Percentiles rank a stretch among this genome's conserved stretches.
These are phyloP conservation scores for Elaeis guineensis DNA, from an alignment of 176 grass and related monocot species.

Conservation along the genomic window DNA sequence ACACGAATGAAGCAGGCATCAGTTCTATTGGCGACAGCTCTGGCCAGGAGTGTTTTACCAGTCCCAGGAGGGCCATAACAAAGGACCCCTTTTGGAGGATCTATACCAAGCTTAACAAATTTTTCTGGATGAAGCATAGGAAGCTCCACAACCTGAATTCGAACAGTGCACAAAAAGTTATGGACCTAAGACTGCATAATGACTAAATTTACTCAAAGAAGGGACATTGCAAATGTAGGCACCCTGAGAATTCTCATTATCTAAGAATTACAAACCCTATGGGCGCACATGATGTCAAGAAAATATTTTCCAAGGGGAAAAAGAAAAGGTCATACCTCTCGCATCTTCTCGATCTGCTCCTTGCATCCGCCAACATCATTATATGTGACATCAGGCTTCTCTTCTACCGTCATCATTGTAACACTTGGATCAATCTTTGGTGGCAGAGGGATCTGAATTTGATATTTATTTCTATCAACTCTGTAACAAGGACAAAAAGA, in stretches of 20 bases:
- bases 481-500: background rate
- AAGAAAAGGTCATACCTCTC: conserved; percentile 3
- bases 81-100: conserved; percentile 36
- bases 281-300: too few relatives aligned
- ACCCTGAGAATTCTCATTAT: too few relatives aligned
- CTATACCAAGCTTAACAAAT: conserved; percentile 23
- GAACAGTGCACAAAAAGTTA: too few relatives aligned
- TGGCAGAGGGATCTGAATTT: too few relatives aligned
- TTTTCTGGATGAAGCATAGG: conserved; percentile 34
- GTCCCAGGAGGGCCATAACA: conserved; percentile 18
- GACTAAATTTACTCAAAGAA: too few relatives aligned
- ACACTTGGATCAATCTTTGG: too few relatives aligned
- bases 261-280: too few relatives aligned
- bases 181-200: too few relatives aligned
- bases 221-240: too few relatives aligned
- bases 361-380: conserved; percentile 32
- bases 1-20: conserved; percentile 32
- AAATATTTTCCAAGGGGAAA: too few relatives aligned
- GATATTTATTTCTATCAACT: too few relatives aligned
- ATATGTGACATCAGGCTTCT: conserved; percentile 28
- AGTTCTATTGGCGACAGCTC: conserved; percentile 30
- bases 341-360: conserved; percentile 31
- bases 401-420: background rate
- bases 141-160: conserved; percentile 30
- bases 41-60: conserved; percentile 37